Evolutionary conservation across 2,329 filamentous ascomycete genomes (phyloP), one percentile per base, ranked within the genome.

Genomic region (Cladorrhinum sp.): DNA sequence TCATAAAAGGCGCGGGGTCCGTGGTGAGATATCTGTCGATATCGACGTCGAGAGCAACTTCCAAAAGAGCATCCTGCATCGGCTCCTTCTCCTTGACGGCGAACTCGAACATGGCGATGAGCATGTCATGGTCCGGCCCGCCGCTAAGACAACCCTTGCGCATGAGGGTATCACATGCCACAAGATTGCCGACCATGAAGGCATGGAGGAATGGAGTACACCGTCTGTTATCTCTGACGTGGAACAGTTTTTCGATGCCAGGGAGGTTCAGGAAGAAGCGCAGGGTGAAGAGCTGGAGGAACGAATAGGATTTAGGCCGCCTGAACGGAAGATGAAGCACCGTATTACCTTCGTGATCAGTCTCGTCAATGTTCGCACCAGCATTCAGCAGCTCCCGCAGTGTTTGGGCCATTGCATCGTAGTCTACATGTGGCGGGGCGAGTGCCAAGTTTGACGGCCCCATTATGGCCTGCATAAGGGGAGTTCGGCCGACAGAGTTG

Each of bases 391-490:
- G 54, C n/a, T 57, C 56, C 4, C 55, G 59, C 16, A 66, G 18
- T 5, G 57, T 59, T 24, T 55, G 56, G 23, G 58, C 55, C 18
- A 66, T 25, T 5, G 32, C 24, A 10, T 59, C 51, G 7, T 52
- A 27, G 50, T 59, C 32, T 2, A 54, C 25, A 6, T 32, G 16
- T 13, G 51, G 25, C 9, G 38, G 22, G 2, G 25, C 50, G 10
- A 49, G 48, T 7, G 32, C 18, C 13, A 59, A 57, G n/a, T 58
- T 55, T 2, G 50, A 58, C n/a, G 63, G 63, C 1, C 65, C 65
- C 10, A 63, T 38, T 48, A 66, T 58, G 22, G 63, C 61, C n/a
- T 64, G 65, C 65, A 66, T 65, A 23, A 66, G 25, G 7, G 62
- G 58, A 7, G 55, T 66, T 12, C 63, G 61, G 9, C 63, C 63